Percentiles rank a stretch among this genome's conserved stretches.
Conservation (phyloP, 2,329 filamentous ascomycete genomes). For the Colletotrichum sp. region DNA sequence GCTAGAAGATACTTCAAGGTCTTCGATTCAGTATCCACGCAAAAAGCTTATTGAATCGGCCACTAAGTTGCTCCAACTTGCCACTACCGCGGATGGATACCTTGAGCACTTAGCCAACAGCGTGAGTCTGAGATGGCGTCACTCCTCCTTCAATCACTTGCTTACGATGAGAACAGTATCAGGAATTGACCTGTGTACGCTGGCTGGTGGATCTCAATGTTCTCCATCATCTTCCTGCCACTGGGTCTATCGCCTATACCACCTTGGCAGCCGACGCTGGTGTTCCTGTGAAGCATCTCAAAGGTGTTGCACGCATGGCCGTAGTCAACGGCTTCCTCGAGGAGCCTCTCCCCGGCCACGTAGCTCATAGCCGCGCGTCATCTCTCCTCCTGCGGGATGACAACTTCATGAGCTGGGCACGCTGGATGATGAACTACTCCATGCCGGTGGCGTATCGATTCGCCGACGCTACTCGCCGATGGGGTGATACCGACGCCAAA, state of each 20-base stretch:
- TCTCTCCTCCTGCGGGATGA: slow-evolving; percentile 28
- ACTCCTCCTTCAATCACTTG: background rate
- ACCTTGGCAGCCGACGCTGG: slow-evolving; percentile 16
- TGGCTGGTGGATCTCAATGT: background rate
- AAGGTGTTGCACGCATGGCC: slow-evolving; percentile 37
- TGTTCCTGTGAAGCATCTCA: slow-evolving; percentile 25
- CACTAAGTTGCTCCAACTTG: background rate
- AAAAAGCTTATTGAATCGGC: background rate
- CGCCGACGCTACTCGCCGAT: slow-evolving; percentile 29
- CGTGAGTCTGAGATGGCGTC: background rate
- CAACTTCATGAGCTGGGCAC: slow-evolving; percentile 31
- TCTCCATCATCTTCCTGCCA: background rate
- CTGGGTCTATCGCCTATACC: background rate
- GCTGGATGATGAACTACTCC: slow-evolving; percentile 31
- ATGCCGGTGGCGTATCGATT: slow-evolving; percentile 27
- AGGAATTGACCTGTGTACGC: background rate
- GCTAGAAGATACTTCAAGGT: background rate
- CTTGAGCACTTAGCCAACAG: background rate
- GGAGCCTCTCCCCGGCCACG: slow-evolving; percentile 29
- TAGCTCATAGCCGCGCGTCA: slow-evolving; percentile 39
- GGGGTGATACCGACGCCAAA: slow-evolving; percentile 25
- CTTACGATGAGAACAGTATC: background rate
- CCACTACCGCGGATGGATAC: background rate
- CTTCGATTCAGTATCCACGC: background rate
- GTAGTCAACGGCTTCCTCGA: slow-evolving; percentile 38